Evolutionary conservation across 305 asterid species (phyloP), one percentile per base, ranked within the genome.

Genomic region (Fraxinus xanthoxyloides): DNA sequence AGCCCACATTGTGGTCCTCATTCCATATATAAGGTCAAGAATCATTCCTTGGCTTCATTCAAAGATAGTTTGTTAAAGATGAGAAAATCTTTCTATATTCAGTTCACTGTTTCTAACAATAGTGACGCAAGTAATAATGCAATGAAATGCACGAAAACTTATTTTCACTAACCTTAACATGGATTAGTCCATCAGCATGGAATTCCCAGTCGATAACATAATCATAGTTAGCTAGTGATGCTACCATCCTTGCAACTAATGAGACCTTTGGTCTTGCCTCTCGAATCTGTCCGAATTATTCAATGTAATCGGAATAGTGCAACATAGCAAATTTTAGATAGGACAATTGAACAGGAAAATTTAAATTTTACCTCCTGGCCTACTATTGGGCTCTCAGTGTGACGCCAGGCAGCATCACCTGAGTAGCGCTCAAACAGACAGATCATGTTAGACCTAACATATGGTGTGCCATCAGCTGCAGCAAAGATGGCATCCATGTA

Each of bases 191-290:
- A 83, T 92, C 95, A 0, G 94, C 92, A 72, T 93, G 93, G 77
- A 93, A 91, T 84, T 91, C 97, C 97, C 97, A 93, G 9, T 93
- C 97, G 74, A 92, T 82, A 26, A 91, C 40, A 82, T 93, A 93
- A 78, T 93, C 97, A 38, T 92, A 93, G 82, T 93, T 92, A 0
- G 95, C 97, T 0, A 91, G 89, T 6, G 97, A 86, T 12, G 97
- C 91, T 0, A 83, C 94, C 90, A 90, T 84, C 81, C 97, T 85
- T 32, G 80, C 95, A 8, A 92, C 94, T 0, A 92, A 85, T 1
- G 92, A 79, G 51, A 93, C 77, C 86, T 88, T 93, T 0, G 97
- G 97, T 85, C 98, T 89, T n/a, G 97, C 82, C 83, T 92, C 98
- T 26, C 87, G 87, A 63, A 89, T 86, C 94, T 89, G 84, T 1